Evolutionary conservation across 345 rosid genomes (phyloP).

Genomic region (Turritis glabra): DNA sequence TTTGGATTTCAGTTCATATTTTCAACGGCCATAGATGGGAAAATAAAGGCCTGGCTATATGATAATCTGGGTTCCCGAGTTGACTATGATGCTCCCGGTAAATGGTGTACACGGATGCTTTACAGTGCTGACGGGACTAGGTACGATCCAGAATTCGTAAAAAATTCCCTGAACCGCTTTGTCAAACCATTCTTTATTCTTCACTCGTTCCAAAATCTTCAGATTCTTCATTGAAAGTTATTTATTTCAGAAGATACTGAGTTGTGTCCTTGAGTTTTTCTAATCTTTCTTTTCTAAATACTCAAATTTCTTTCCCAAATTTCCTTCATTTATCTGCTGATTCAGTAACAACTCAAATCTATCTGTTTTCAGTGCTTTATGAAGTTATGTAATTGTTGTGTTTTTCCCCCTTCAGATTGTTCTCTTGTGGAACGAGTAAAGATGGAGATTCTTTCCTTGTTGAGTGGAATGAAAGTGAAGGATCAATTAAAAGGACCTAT

Average conservation of each 20-base stretch:
- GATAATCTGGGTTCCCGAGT: conserved; percentile 80
- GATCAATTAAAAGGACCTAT: conserved; percentile 78
- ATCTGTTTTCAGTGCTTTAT: conserved; percentile 4
- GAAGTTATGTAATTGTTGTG: not conserved
- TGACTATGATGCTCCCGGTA: conserved; percentile 83
- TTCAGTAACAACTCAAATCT: not conserved
- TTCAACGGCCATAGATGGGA: conserved; percentile 81
- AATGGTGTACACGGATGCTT: conserved; percentile 78
- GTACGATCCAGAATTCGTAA: conserved; percentile 36
- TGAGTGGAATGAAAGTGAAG: conserved; percentile 97
- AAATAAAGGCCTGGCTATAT: conserved; percentile 89
- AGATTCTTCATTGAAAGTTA: not conserved
- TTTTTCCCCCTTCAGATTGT: conserved; percentile 54
- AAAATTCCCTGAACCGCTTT: not conserved
- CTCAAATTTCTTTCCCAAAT: not conserved
- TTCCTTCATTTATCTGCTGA: not conserved
- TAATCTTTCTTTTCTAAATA: not conserved
- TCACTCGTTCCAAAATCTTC: not conserved
- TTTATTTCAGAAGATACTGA: not conserved
- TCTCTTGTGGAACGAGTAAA: conserved; percentile 92
- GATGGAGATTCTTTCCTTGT: conserved; percentile 82
- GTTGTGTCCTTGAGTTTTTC: conserved; percentile 1
- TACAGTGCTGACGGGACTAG: conserved; percentile 87
- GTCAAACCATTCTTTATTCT: not conserved
- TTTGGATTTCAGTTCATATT: conserved; percentile 66